A percentile compares a stretch with the other conserved stretches of the same genome.
Conservation (phyloP, 225 moss, liverwort and hornwort species). For the Antitrichia curtipendula region DNA sequence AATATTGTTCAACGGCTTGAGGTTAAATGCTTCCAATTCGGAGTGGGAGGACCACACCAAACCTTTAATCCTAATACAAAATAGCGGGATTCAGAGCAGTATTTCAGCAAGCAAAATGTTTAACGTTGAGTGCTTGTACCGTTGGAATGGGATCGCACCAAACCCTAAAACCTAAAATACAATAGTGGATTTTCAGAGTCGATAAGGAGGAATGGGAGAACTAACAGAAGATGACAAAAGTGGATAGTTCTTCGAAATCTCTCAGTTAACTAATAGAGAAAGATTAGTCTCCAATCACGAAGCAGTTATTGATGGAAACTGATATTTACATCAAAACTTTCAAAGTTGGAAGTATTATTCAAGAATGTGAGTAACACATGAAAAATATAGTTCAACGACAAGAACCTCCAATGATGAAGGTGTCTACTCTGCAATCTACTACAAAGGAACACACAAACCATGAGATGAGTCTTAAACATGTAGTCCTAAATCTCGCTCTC, state of each 20-base stretch:
- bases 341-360: not conserved
- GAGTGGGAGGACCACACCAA: not conserved
- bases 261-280: not conserved
- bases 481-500: conserved; percentile 71
- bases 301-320: not conserved
- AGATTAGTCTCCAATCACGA: not conserved
- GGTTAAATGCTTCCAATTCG: not conserved
- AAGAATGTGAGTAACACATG: not conserved
- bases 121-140: not conserved
- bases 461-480: conserved; percentile 49
- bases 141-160: not conserved
- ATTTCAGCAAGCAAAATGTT: not conserved
- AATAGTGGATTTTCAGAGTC: not conserved
- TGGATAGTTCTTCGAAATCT: not conserved
- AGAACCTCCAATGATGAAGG: not conserved
- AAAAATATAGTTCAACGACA: not conserved
- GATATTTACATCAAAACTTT: not conserved
- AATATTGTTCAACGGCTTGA: not conserved
- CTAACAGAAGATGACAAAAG: not conserved
- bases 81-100: conserved; percentile 17
- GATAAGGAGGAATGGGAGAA: not conserved
- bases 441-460: conserved; percentile 10
- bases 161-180: not conserved
- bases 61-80: not conserved
- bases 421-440: not conserved